Percentiles rank a stretch among this genome's conserved stretches.
phyloP scores from a whole-genome alignment of 345 rosid species.

The Cardamine occulta region DNA sequence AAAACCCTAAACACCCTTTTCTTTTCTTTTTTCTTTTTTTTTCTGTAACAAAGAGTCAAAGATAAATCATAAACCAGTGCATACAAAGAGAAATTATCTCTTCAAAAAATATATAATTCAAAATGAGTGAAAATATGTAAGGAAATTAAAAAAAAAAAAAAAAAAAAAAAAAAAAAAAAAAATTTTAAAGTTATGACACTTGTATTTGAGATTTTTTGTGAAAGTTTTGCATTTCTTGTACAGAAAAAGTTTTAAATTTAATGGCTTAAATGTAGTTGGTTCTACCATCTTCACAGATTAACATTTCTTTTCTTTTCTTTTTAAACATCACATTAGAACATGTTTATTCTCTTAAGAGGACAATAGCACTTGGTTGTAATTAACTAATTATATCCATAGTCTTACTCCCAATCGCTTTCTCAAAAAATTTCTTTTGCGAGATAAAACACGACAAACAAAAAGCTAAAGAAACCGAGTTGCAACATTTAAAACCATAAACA shows the following conservation, averaged over 20 bases:
- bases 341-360: background rate
- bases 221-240: background rate
- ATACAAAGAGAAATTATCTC: background rate
- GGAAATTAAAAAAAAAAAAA: too few species aligned
- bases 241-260: background rate
- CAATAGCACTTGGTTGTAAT: background rate
- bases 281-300: background rate
- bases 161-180: too few species aligned
- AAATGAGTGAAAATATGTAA: background rate
- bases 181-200: background rate
- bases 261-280: background rate
- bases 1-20: slow-evolving; percentile 9
- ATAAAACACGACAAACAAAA: slow-evolving; percentile 16
- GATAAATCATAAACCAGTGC: too few species aligned
- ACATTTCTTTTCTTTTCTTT: too few species aligned
- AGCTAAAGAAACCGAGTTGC: slow-evolving; percentile 24
- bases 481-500: slow-evolving; percentile 11
- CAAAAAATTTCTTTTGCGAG: slow-evolving; percentile 11
- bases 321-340: background rate
- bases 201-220: background rate
- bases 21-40: too few species aligned
- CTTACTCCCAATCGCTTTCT: slow-evolving; percentile 13
- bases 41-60: background rate
- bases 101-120: background rate
- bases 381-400: background rate